Evolutionary conservation across 2,329 filamentous ascomycete genomes (phyloP), one percentile per base, ranked within the genome.

Genomic region (Pseudomassariella vexata): DNA sequence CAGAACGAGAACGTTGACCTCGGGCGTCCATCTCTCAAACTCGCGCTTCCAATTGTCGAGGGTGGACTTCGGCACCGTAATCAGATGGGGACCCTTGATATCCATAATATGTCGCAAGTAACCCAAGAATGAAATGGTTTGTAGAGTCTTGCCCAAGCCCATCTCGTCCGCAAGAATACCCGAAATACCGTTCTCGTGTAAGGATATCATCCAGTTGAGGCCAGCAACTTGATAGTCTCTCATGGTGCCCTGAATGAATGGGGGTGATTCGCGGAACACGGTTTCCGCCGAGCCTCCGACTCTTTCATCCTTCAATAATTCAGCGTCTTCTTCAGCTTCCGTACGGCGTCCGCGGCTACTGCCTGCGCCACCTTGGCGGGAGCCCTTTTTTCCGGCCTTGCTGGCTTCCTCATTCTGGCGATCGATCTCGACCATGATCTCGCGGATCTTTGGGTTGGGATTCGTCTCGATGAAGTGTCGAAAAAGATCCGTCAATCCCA

Each of bases 391-490:
- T 60, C 86, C 87, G 8, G 70, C 70, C 42, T 73, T 82, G 23
- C 70, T 68, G 19, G 78, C 74, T 45, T 88, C 85, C 9, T 75
- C 80, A 56, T 96, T 94, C 56, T 95, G 89, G 28, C 86, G 82
- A 60, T 98, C 92, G 50, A 96, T 95, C 60, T 95, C 86, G 30
- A 76, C 74, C 73, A 96, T 92, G 47, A 95, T 87, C 37, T 94
- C 85, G 49, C 90, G 85, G 51, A 96, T 92, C 49, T 85, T 86
- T 11, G 92, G 90, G 53, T 98, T 89, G 5, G 89, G 90, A 53
- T 95, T 98, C 7, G 88, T 87, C 55, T 96, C 89, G 63, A 98
- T 98, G 60, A 98, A 98, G 63, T 98, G 92, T 44, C 94, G 87
- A 67, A 98, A 98, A 14, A 98, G 71, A 52, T 98, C 92, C 11